These are phyloP conservation scores for Ogataea kodamae DNA, from an alignment of 805 yeast genomes.

Conservation along the genomic window DNA sequence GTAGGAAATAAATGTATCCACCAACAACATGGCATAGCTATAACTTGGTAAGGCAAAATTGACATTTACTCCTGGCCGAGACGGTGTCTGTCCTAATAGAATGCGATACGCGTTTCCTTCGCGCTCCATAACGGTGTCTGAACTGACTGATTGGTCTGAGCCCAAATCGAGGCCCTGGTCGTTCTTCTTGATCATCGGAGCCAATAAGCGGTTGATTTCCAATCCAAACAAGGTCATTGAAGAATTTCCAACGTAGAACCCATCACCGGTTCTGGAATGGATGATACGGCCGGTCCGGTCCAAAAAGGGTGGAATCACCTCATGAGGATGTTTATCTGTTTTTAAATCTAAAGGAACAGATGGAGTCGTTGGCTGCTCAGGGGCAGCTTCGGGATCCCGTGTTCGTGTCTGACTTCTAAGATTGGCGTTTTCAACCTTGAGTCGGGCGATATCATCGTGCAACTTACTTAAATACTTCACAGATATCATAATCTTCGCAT, in stretches of 20 bases:
- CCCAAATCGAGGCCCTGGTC: slow-evolving; percentile 1
- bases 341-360: slow-evolving; percentile 2
- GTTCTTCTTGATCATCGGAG: slow-evolving; percentile 21
- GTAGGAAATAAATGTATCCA: slow-evolving; percentile 72
- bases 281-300: slow-evolving; percentile 70
- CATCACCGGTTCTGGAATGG: slow-evolving; percentile 72
- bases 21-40: slow-evolving; percentile 68
- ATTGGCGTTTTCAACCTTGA: slow-evolving; percentile 63
- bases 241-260: slow-evolving; percentile 74
- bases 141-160: slow-evolving; percentile 3
- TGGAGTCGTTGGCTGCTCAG: not conserved
- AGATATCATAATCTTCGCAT: slow-evolving; percentile 68
- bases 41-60: slow-evolving; percentile 74
- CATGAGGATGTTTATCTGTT: slow-evolving; percentile 29
- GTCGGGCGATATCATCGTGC: slow-evolving; percentile 61
- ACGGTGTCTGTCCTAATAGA: slow-evolving; percentile 62
- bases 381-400: not conserved
- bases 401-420: slow-evolving; percentile 42
- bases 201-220: slow-evolving; percentile 56
- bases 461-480: slow-evolving; percentile 63
- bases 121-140: slow-evolving; percentile 61
- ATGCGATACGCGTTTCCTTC: slow-evolving; percentile 77
- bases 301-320: slow-evolving; percentile 66
- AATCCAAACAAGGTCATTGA: slow-evolving; percentile 80
- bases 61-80: slow-evolving; percentile 64